Conservation (phyloP, 768 basidiomycete genomes). For the Trametes coccinea region DNA sequence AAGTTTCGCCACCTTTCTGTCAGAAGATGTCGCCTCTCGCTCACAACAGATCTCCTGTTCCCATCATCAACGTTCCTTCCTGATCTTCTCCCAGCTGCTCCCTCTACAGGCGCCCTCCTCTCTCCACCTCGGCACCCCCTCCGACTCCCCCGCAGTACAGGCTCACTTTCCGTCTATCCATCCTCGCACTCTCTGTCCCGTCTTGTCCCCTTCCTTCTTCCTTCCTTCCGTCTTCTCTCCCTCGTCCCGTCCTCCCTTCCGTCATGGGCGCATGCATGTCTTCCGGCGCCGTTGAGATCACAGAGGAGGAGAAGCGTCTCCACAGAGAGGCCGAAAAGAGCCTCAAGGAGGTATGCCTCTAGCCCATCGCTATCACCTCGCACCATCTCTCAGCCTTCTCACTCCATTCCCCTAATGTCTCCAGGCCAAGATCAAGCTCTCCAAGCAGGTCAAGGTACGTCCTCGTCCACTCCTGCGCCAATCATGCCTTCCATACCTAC, state of each 20-base stretch:
- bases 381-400: slow-evolving; percentile 8
- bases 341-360: slow-evolving; percentile 65
- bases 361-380: not conserved
- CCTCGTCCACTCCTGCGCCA: slow-evolving; percentile 29
- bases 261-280: slow-evolving; percentile 80
- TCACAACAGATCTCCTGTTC: slow-evolving; percentile 8
- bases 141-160: not conserved
- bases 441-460: slow-evolving; percentile 73
- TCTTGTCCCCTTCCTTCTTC: slow-evolving; percentile 9
- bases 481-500: not conserved
- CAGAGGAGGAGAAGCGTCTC: slow-evolving; percentile 65
- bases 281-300: slow-evolving; percentile 54
- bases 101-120: slow-evolving; percentile 12
- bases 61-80: slow-evolving; percentile 12
- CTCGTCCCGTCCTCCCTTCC: slow-evolving; percentile 7
- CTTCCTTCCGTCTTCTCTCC: slow-evolving; percentile 17
- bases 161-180: too few species aligned
- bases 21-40: slow-evolving; percentile 1
- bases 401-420: not conserved
- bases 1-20: not conserved
- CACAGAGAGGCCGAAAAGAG: slow-evolving; percentile 76
- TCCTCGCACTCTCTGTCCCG: not conserved
- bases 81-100: slow-evolving; percentile 14
- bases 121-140: not conserved
- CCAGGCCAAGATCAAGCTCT: slow-evolving; percentile 74